A percentile compares a stretch with the other conserved stretches of the same genome.
Evolutionary conservation across 768 basidiomycete genomes (phyloP).

Genomic region (Flagelloscypha sp.): DNA sequence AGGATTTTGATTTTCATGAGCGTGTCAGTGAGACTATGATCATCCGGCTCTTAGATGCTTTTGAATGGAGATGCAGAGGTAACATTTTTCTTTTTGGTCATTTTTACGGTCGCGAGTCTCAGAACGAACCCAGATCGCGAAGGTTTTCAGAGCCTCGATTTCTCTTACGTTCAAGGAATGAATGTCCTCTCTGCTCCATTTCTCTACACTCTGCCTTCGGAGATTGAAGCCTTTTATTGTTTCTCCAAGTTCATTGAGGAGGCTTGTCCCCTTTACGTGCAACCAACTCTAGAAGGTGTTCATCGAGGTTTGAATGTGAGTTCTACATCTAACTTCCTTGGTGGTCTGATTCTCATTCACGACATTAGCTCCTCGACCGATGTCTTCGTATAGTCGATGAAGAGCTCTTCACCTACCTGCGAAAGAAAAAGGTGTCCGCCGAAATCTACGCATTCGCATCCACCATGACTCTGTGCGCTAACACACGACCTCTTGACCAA

Average conservation of each 20-base stretch:
- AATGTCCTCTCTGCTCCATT: conserved; percentile 98
- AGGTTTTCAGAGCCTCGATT: conserved; percentile 71
- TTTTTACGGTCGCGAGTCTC: background rate
- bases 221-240: conserved; percentile 97
- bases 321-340: conserved; percentile 2
- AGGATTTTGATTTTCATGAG: conserved; percentile 96
- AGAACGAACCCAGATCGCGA: conserved; percentile 48
- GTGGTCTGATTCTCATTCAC: background rate
- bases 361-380: conserved; percentile 73
- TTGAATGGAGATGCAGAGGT: conserved; percentile 95
- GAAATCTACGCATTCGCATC: conserved; percentile 98
- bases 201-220: conserved; percentile 93
- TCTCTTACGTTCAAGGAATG: conserved; percentile 99
- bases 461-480: conserved; percentile 90
- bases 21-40: conserved; percentile 96
- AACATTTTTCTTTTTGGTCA: conserved; percentile 8
- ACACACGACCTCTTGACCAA: conserved; percentile 93
- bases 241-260: conserved; percentile 95
- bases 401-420: conserved; percentile 71
- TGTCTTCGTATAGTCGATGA: conserved; percentile 90
- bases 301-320: conserved; percentile 87
- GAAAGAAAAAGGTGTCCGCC: conserved; percentile 86
- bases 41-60: conserved; percentile 91
- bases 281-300: conserved; percentile 92
- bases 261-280: conserved; percentile 92